These are phyloP conservation scores for Bipolaris sorokiniana DNA, from an alignment of 2,329 filamentous ascomycete species.

Conservation along the genomic window DNA sequence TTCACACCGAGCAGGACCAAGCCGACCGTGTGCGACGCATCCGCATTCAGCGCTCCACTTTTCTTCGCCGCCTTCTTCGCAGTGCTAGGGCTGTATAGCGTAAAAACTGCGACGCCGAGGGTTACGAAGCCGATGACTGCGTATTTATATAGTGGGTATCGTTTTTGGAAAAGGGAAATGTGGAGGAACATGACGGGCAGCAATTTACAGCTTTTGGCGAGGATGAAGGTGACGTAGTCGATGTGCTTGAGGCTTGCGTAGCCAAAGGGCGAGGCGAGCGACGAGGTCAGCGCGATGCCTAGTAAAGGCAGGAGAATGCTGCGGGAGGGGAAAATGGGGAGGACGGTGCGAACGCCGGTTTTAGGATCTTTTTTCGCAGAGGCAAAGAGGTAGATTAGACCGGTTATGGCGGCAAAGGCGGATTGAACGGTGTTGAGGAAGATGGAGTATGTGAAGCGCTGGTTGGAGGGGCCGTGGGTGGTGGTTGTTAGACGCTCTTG, in stretches of 20 bases:
- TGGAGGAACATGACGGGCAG: conserved; percentile 99
- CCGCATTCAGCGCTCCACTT: conserved; percentile 61
- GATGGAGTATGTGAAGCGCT: conserved; percentile 87
- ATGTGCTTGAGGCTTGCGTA: conserved; percentile 92
- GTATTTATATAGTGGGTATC: conserved; percentile 96
- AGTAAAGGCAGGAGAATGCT: conserved; percentile 78
- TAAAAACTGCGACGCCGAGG: conserved; percentile 91
- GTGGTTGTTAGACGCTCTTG: conserved; percentile 98
- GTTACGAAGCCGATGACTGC: conserved; percentile 90
- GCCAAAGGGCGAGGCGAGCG: conserved; percentile 91
- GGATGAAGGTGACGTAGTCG: conserved; percentile 97
- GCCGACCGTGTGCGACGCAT: conserved; percentile 72
- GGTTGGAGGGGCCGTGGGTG: conserved; percentile 69
- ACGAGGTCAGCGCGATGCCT: conserved; percentile 84
- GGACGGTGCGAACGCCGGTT: conserved; percentile 38
- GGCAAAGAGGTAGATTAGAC: conserved; percentile 77
- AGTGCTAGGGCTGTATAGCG: conserved; percentile 71
- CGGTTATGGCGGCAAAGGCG: conserved; percentile 80
- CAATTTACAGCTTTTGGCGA: conserved; percentile 97
- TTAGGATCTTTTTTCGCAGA: conserved; percentile 60
- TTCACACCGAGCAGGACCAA: conserved; percentile 85
- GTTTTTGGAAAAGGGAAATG: conserved; percentile 84
- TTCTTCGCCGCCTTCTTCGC: conserved; percentile 49
- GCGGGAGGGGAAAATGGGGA: conserved; percentile 76
- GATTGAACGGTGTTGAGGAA: conserved; percentile 98